phyloP scores from a whole-genome alignment of 805 yeast species.

The Hanseniaspora taiwanica region DNA sequence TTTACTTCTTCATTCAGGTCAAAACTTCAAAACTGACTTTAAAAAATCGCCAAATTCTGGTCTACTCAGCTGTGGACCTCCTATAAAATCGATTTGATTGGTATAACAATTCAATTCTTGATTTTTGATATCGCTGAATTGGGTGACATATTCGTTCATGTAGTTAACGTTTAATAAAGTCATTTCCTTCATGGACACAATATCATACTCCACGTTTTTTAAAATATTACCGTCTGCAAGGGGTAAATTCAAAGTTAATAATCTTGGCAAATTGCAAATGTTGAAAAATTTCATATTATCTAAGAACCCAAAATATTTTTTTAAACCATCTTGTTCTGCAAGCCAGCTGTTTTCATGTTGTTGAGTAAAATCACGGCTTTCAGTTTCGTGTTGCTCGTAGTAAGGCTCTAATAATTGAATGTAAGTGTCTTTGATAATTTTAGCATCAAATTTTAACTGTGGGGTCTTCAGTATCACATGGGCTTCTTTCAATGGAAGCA shows the following conservation, averaged over 20 bases:
- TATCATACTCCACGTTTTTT: slow-evolving; percentile 11
- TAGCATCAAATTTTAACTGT: slow-evolving; percentile 15
- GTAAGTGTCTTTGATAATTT: slow-evolving; percentile 11
- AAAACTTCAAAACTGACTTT: slow-evolving; percentile 9
- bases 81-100: slow-evolving; percentile 19
- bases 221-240: slow-evolving; percentile 1
- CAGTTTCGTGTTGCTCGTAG: not conserved
- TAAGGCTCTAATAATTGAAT: slow-evolving; percentile 8
- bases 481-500: slow-evolving; percentile 12
- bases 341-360: slow-evolving; percentile 22
- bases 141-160: slow-evolving; percentile 19
- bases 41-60: slow-evolving; percentile 10
- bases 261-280: slow-evolving; percentile 6
- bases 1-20: not conserved
- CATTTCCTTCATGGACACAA: slow-evolving; percentile 13
- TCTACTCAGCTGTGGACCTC: slow-evolving; percentile 8
- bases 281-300: slow-evolving; percentile 7
- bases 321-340: slow-evolving; percentile 31
- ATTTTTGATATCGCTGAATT: slow-evolving; percentile 19
- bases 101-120: slow-evolving; percentile 16
- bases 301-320: slow-evolving; percentile 23
- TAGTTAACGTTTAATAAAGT: slow-evolving; percentile 16
- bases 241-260: slow-evolving; percentile 8
- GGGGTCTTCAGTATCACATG: slow-evolving; percentile 16
- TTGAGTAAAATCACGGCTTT: slow-evolving; percentile 5